phyloP scores from a whole-genome alignment of 768 basidiomycete species.

The Cystofilobasidium ferigula region DNA sequence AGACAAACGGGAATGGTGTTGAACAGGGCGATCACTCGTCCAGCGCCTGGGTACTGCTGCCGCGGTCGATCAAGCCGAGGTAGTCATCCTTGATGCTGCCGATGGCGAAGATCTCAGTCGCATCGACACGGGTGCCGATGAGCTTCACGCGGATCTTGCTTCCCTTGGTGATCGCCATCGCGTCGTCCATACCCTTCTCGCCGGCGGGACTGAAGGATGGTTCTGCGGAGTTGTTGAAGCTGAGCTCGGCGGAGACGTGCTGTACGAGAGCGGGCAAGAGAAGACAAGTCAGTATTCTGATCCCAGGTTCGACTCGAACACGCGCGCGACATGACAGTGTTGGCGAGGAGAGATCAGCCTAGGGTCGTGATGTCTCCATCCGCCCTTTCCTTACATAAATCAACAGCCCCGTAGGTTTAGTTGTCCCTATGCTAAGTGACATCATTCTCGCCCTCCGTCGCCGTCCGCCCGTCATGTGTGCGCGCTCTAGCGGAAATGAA shows the following conservation, averaged over 20 bases:
- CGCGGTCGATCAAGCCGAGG: constrained; percentile 52
- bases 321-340: background rate
- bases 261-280: background rate
- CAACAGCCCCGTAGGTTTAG: constrained; percentile 36
- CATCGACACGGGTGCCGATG: constrained; percentile 95
- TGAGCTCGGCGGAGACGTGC: constrained; percentile 51
- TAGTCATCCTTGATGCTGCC: constrained; percentile 98
- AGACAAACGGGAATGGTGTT: background rate
- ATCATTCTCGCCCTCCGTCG: constrained; percentile 31
- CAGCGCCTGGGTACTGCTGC: background rate
- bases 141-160: constrained; percentile 87
- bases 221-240: constrained; percentile 92
- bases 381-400: constrained; percentile 39
- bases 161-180: constrained; percentile 82
- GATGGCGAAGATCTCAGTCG: constrained; percentile 96
- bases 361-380: constrained; percentile 6
- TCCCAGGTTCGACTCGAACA: constrained; percentile 55
- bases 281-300: constrained; percentile 42
- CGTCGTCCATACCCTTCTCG: constrained; percentile 54
- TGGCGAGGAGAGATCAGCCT: background rate
- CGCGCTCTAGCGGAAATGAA: background rate
- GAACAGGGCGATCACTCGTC: background rate
- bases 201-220: constrained; percentile 67
- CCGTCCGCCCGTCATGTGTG: constrained; percentile 56
- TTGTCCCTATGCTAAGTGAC: constrained; percentile 41